These are phyloP conservation scores for Phytophthora idaei DNA, from an alignment of 352 stramenopile genomes.

Conservation along the genomic window DNA sequence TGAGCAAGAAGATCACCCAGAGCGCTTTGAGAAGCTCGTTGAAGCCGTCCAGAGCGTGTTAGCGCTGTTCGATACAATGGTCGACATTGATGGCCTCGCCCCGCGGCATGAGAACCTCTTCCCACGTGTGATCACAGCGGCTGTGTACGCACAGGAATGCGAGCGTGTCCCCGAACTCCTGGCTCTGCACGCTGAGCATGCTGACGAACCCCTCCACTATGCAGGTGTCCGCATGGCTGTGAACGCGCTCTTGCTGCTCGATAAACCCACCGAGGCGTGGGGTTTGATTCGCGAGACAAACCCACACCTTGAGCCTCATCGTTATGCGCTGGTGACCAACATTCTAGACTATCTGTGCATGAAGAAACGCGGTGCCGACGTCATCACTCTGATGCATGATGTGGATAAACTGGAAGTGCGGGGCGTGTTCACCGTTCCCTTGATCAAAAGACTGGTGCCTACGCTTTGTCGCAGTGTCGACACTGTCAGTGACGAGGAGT, in stretches of 20 bases:
- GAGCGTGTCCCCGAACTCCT: conserved; percentile 49
- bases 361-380: conserved; percentile 39
- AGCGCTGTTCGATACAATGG: conserved; percentile 69
- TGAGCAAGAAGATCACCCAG: conserved; percentile 49
- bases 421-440: conserved; percentile 36
- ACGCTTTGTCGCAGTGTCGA: conserved; percentile 41
- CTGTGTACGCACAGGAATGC: conserved; percentile 57
- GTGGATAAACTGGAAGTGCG: conserved; percentile 38
- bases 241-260: conserved; percentile 60
- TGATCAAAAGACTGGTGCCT: conserved; percentile 47
- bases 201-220: conserved; percentile 37
- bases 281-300: conserved; percentile 43
- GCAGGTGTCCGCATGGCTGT: conserved; percentile 54
- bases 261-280: conserved; percentile 49
- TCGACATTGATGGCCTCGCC: conserved; percentile 48
- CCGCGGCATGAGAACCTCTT: conserved; percentile 44
- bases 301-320: conserved; percentile 26
- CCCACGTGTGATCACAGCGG: conserved; percentile 57
- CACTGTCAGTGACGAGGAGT: conserved; percentile 43
- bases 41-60: conserved; percentile 44
- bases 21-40: conserved; percentile 47
- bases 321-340: conserved; percentile 43
- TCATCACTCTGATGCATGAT: conserved; percentile 43
- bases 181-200: conserved; percentile 40
- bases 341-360: conserved; percentile 55